Evolutionary conservation across 208 protist species (phyloP).

Genomic region (Plasmodiophora brassicae): DNA sequence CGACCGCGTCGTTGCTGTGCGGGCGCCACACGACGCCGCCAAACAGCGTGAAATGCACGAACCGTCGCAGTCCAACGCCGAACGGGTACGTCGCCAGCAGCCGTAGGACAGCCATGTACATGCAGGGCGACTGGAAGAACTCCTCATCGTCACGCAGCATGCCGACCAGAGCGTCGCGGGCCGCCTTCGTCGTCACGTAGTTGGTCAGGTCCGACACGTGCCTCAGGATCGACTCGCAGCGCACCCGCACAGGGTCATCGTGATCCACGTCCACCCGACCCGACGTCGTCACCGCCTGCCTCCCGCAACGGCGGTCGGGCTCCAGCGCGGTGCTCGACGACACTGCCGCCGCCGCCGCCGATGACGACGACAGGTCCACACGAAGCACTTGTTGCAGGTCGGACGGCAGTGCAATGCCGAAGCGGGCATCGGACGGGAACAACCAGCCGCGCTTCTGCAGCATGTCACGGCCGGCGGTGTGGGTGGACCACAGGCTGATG

Average conservation of each 20-base stretch:
- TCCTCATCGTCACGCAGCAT: neutral
- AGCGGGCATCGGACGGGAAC: neutral
- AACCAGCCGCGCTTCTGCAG: neutral
- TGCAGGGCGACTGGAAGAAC: neutral
- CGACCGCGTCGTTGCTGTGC: too few species aligned
- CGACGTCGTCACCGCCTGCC: too few species aligned
- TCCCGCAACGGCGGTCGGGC: too few species aligned
- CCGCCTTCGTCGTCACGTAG: neutral
- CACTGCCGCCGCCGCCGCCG: too few species aligned
- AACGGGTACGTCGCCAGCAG: neutral
- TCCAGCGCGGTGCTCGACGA: too few species aligned
- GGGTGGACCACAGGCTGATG: neutral
- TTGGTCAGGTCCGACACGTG: neutral
- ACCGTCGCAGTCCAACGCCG: neutral
- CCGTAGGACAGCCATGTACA: neutral
- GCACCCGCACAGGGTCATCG: too few species aligned
- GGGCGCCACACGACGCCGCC: too few species aligned
- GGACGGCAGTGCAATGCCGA: neutral
- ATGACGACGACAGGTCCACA: too few species aligned
- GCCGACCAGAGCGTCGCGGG: neutral
- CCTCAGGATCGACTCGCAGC: neutral
- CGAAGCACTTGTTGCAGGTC: too few species aligned
- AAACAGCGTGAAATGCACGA: slow-evolving; percentile 7
- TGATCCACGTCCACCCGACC: too few species aligned
- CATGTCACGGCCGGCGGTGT: neutral